phyloP scores from a whole-genome alignment of 345 rosid genomes.

The Durio zibethinus region DNA sequence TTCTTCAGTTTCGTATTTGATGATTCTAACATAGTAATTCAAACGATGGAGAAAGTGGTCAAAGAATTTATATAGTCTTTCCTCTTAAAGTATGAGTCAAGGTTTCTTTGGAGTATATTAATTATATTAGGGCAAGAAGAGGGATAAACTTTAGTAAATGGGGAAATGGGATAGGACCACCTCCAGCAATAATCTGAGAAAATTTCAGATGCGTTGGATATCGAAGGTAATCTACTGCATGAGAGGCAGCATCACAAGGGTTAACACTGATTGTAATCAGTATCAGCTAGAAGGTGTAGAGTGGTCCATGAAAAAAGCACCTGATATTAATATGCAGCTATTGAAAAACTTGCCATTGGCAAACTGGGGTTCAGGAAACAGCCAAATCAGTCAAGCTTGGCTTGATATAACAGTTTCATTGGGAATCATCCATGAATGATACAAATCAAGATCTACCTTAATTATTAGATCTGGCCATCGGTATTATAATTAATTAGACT shows the following conservation, averaged over 20 bases:
- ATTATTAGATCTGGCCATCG: neutral
- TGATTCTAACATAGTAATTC: no score
- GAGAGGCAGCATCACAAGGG: neutral
- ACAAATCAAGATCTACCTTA: neutral
- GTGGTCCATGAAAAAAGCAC: neutral
- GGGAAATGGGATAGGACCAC: no score
- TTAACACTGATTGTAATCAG: neutral
- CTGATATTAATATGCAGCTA: neutral
- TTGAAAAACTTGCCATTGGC: neutral
- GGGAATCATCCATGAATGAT: constrained; percentile 1
- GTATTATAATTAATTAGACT: no score
- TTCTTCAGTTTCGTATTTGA: no score
- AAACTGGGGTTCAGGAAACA: neutral
- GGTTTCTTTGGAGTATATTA: no score
- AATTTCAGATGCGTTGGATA: neutral
- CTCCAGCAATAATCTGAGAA: neutral
- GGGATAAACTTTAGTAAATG: no score
- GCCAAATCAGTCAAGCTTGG: neutral
- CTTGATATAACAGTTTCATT: neutral
- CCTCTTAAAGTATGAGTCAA: no score
- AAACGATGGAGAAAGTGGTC: no score
- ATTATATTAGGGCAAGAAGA: neutral
- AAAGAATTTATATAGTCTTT: no score
- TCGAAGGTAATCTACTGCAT: neutral
- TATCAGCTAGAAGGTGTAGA: neutral